Evolutionary conservation across 495 filamentous ascomycete genomes (phyloP), one percentile per base, ranked within the genome.

Genomic region (Lophiotrema nucula): DNA sequence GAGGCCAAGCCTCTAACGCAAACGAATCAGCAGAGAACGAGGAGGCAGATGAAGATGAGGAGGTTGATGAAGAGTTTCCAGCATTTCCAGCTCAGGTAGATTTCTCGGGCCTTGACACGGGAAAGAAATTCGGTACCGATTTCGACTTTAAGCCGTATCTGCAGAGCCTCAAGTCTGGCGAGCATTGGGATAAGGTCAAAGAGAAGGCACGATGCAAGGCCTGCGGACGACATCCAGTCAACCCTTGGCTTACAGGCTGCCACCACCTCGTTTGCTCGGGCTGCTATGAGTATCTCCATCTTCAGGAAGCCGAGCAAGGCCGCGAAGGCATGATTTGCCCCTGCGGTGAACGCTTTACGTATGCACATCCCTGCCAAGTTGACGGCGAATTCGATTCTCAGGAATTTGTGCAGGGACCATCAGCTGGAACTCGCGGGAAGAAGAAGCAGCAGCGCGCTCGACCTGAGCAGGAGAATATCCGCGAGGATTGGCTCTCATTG

Each of bases 211-310:
- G 52, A 4, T 82, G 80, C 58, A 47, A 69, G 1, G 39, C 19
- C 1, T 82, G 80, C 60, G 25, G 47, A 0, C 19, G 64, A 1
- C 4, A 39, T 0, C 69, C 74, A 0, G 60, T 68, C 0, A 56
- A 70, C 0, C 67, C 72, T 2, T 60, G 68, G 1, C 47, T 81
- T 10, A 80, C 78, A 0, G 65, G 66, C 10, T 83, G 81, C 58
- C 45, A 66, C 16, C 81, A 83, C 43, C 47, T 79, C 1, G 80
- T 77, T 44, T 83, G 79, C 60, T 27, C 67, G 8, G 69, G 69
- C 10, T 82, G 81, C 58, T 73, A 77, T 15, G 15, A 55, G 0
- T 27, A 23, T n/a, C 49, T 77, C n/a, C 19, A 43, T 5, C 11
- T 67, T 2, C 43, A 67, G 41, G 61, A 68, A 6, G 65, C 66